These are phyloP conservation scores for Aethionema arabicum DNA, from an alignment of 345 rosid species.

Conservation along the genomic window DNA sequence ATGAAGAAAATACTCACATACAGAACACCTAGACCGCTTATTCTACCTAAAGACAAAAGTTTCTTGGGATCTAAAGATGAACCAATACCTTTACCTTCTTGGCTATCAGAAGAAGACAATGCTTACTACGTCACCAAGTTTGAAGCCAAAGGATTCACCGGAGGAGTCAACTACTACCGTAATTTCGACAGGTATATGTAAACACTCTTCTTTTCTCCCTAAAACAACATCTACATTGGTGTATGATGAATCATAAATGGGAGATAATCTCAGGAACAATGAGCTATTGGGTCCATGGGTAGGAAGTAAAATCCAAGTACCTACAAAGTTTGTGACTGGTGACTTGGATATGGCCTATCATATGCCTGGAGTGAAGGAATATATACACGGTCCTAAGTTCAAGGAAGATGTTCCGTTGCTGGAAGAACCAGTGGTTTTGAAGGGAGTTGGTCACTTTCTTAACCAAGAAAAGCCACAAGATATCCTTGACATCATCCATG, in stretches of 20 bases:
- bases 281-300: slow-evolving; percentile 37
- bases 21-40: slow-evolving; percentile 28
- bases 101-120: slow-evolving; percentile 36
- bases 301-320: slow-evolving; percentile 28
- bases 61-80: slow-evolving; percentile 32
- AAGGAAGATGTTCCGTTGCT: slow-evolving; percentile 35
- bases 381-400: slow-evolving; percentile 32
- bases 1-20: slow-evolving; percentile 26
- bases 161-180: slow-evolving; percentile 37
- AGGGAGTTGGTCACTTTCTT: slow-evolving; percentile 34
- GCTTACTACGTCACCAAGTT: slow-evolving; percentile 34
- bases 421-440: slow-evolving; percentile 32
- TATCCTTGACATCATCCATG: slow-evolving; percentile 25
- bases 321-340: slow-evolving; percentile 29
- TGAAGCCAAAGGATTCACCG: slow-evolving; percentile 33
- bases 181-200: slow-evolving; percentile 26
- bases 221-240: not conserved
- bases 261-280: slow-evolving; percentile 23
- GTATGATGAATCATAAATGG: too few relatives aligned
- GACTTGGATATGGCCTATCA: slow-evolving; percentile 24
- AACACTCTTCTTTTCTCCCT: not conserved
- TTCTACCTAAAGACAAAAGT: slow-evolving; percentile 29
- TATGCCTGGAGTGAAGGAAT: slow-evolving; percentile 31
- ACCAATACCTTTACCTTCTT: slow-evolving; percentile 25
- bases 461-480: slow-evolving; percentile 38